Evolutionary conservation across 345 rosid genomes (phyloP).

Genomic region (Moringa oleifera): DNA sequence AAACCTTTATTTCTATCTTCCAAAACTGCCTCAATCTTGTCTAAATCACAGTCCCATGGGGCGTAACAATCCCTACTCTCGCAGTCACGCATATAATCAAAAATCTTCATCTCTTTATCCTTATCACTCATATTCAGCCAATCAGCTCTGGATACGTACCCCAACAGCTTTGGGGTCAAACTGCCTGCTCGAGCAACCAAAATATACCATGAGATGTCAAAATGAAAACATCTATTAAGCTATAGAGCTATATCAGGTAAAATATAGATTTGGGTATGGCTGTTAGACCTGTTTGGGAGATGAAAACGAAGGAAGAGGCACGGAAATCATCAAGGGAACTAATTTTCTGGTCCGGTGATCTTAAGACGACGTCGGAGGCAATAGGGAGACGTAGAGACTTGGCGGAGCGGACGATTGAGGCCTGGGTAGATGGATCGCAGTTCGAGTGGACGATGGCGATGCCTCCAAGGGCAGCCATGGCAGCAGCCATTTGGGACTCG

Average conservation of each 20-base stretch:
- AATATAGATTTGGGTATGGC: too few species aligned
- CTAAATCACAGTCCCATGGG: slow-evolving; percentile 56
- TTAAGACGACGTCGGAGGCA: slow-evolving; percentile 43
- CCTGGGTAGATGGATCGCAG: slow-evolving; percentile 53
- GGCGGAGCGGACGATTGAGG: slow-evolving; percentile 50
- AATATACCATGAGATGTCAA: background rate
- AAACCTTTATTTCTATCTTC: slow-evolving; percentile 44
- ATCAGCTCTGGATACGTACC: slow-evolving; percentile 56
- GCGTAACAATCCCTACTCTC: slow-evolving; percentile 29
- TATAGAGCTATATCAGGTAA: too few species aligned
- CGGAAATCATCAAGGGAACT: slow-evolving; percentile 32
- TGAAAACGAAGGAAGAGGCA: slow-evolving; percentile 33
- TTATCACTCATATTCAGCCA: slow-evolving; percentile 34
- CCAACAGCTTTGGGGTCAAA: slow-evolving; percentile 41
- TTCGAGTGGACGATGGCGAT: slow-evolving; percentile 81
- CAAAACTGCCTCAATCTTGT: slow-evolving; percentile 36
- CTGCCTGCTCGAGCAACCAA: slow-evolving; percentile 31
- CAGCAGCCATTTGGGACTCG: slow-evolving; percentile 79
- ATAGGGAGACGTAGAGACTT: slow-evolving; percentile 70
- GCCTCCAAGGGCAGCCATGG: slow-evolving; percentile 83
- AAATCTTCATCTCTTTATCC: slow-evolving; percentile 51
- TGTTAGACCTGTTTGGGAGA: slow-evolving; percentile 23
- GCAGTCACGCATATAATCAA: slow-evolving; percentile 51
- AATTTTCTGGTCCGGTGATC: slow-evolving; percentile 32
- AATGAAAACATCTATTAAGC: background rate